A percentile compares a stretch with the other conserved stretches of the same genome.
These are phyloP conservation scores for Aureobasidium sp. DNA, from an alignment of 2,329 filamentous ascomycete genomes.

Conservation along the genomic window DNA sequence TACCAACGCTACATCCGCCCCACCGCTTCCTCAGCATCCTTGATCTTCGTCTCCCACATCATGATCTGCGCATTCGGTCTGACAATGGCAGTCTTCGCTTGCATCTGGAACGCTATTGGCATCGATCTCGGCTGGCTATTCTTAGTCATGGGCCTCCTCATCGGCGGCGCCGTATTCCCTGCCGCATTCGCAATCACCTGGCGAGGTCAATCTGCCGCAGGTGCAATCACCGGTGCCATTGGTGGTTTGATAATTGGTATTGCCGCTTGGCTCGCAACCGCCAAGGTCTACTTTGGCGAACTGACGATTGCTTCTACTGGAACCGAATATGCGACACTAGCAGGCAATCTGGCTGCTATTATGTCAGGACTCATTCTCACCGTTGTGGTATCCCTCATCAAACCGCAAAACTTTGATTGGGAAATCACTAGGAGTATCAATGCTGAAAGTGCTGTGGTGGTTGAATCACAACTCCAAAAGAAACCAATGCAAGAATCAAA, in stretches of 20 bases:
- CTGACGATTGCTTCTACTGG: conserved; percentile 45
- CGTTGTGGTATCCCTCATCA: conserved; percentile 39
- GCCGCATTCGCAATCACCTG: conserved; percentile 38
- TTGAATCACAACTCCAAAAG: conserved; percentile 23
- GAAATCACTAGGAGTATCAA: conserved; percentile 43
- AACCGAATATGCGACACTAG: conserved; percentile 42
- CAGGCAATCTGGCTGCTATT: conserved; percentile 39
- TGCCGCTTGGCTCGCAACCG: conserved; percentile 41
- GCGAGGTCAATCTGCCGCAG: conserved; percentile 37
- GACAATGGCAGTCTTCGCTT: conserved; percentile 37
- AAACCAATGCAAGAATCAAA: conserved; percentile 42
- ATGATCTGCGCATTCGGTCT: conserved; percentile 46
- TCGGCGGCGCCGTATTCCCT: conserved; percentile 46
- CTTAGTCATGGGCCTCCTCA: conserved; percentile 46
- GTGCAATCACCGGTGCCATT: conserved; percentile 38
- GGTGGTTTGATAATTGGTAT: conserved; percentile 39
- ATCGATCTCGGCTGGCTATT: conserved; percentile 48
- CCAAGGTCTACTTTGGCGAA: conserved; percentile 38
- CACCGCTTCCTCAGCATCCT: conserved; percentile 36
- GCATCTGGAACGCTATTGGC: conserved; percentile 40
- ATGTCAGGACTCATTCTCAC: conserved; percentile 30
- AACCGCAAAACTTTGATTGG: conserved; percentile 45
- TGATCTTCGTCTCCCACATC: conserved; percentile 45
- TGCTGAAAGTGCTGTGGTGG: conserved; percentile 24
- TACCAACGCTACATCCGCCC: conserved; percentile 47